Evolutionary conservation across 305 asterid species (phyloP), one percentile per base, ranked within the genome.

Genomic region (Fraxinus sp.): DNA sequence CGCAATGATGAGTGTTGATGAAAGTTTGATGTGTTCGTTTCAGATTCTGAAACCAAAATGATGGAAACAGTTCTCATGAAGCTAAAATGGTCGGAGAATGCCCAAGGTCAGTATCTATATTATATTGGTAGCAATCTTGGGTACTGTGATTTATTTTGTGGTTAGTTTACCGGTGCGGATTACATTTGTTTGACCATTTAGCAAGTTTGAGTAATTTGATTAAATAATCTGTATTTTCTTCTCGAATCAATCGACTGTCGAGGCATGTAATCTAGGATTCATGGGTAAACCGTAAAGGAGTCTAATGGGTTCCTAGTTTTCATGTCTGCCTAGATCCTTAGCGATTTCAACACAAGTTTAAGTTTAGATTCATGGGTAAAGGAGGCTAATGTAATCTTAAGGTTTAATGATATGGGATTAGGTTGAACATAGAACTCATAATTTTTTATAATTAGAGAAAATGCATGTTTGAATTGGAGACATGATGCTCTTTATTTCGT

Each of bases 1-100:
- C 77, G 95, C 95, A 32, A 86, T 92, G 93, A 92, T 92, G 95
- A 92, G 94, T 78, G 95, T 92, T 84, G 95, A 92, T 85, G 97
- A 90, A 85, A 92, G 92, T 84, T 89, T 92, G 75, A 89, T 92
- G 95, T 92, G 97, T 91, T 92, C 97, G 39, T 92, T 92, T 82
- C 95, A 92, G 91, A 91, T 93, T 83, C 85, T 93, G 87, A 93
- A 91, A 85, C 93, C 97, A 78, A 66, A 81, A 91, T 1, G 92
- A 90, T 79, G 85, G 78, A 84, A 91, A 83, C 91, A 91, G 83
- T 85, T 89, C 82, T 84, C 88, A 79, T 92, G 88, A 91, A 88
- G 82, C 88, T 72, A 85, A 81, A 75, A 74, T 59, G 46, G 81
- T 64, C 82, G 26, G 32, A 36, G 77, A 78, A 64, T 77, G 82